A percentile compares a stretch with the other conserved stretches of the same genome.
Evolutionary conservation across 306 rosid species (phyloP).

Genomic region (Datisca glomerata): DNA sequence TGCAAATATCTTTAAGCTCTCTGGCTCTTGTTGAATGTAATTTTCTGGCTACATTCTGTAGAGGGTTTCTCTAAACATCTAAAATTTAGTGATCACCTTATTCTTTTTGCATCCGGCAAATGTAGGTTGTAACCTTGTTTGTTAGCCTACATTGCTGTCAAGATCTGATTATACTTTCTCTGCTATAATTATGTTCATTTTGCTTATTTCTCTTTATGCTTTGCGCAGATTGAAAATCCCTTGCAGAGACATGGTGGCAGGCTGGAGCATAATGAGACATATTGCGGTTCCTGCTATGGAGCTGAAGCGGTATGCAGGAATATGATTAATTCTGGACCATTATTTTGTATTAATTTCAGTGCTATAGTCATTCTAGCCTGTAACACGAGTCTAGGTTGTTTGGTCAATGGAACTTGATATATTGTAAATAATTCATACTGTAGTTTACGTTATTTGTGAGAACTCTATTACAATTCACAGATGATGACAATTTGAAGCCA

Average conservation of each 20-base stretch:
- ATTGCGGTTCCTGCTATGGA: slow-evolving; percentile 95
- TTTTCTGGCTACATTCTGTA: slow-evolving; percentile 4
- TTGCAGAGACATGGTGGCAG: slow-evolving; percentile 96
- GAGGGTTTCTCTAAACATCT: neutral
- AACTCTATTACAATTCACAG: too few species aligned
- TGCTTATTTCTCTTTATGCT: slow-evolving; percentile 12
- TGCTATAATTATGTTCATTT: slow-evolving; percentile 6
- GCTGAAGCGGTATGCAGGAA: slow-evolving; percentile 65
- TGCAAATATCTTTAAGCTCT: too few species aligned
- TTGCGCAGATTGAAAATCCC: slow-evolving; percentile 78
- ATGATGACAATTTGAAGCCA: too few species aligned
- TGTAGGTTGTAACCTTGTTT: neutral
- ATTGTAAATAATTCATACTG: too few species aligned
- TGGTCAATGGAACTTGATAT: too few species aligned
- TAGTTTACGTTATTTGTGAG: too few species aligned
- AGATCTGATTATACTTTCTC: too few species aligned
- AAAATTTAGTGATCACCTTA: neutral
- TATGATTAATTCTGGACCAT: slow-evolving; percentile 6
- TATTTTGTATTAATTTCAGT: too few species aligned
- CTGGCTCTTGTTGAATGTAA: too few species aligned
- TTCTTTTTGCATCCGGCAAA: neutral
- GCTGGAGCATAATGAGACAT: slow-evolving; percentile 97
- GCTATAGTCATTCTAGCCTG: too few species aligned
- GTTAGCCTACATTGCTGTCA: neutral
- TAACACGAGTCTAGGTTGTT: too few species aligned